Conservation (phyloP, 225 moss, liverwort and hornwort species). For the Bryoerythrophyllum caledonicum region DNA sequence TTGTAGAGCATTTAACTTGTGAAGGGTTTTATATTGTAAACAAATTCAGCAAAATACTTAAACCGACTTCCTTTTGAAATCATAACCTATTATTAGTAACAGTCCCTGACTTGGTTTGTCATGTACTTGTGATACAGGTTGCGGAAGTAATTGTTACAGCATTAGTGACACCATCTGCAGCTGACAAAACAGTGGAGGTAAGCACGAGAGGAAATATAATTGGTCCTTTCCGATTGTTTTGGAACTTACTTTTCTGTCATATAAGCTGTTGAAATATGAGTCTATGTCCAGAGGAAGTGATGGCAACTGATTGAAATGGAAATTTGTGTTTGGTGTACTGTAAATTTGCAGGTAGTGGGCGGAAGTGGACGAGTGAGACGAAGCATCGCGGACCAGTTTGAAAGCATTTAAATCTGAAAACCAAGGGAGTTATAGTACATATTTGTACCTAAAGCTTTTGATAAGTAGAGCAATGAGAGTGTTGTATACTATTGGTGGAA, state of each 20-base stretch:
- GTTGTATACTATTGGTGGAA: constrained; percentile 21
- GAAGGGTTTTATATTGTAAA: not conserved
- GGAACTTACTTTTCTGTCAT: not conserved
- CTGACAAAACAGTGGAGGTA: constrained; percentile 91
- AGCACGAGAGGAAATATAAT: not conserved
- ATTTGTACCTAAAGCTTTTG: constrained; percentile 24
- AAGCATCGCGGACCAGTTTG: constrained; percentile 57
- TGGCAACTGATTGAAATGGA: constrained; percentile 40
- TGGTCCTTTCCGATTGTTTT: not conserved
- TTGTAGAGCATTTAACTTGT: not conserved
- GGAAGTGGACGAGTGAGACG: constrained; percentile 55
- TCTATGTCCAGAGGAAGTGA: not conserved
- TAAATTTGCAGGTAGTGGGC: constrained; percentile 39
- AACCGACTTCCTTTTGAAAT: not conserved
- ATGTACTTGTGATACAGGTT: constrained; percentile 46
- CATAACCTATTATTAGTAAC: not conserved
- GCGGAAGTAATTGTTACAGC: constrained; percentile 77
- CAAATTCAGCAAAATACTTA: not conserved
- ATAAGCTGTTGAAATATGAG: not conserved
- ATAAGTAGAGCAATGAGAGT: constrained; percentile 22
- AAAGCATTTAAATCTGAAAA: constrained; percentile 29
- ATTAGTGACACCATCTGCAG: constrained; percentile 68
- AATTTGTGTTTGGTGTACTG: not conserved
- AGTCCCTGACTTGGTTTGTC: not conserved
- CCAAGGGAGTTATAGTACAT: not conserved